A percentile compares a stretch with the other conserved stretches of the same genome.
phyloP scores from a whole-genome alignment of 179 eudicot genomes.

The Beta macrorhiza region DNA sequence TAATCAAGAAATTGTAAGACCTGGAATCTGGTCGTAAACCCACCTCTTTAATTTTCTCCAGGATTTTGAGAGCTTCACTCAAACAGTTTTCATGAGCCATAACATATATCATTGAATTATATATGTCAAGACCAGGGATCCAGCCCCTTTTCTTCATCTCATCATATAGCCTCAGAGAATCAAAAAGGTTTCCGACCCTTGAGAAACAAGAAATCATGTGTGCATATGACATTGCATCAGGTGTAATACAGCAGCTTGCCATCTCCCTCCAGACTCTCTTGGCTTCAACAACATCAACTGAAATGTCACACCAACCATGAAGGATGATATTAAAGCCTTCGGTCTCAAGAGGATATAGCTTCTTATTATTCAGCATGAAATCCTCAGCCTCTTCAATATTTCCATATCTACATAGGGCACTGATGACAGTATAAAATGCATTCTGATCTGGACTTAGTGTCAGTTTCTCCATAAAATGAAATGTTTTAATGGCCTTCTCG shows the following conservation, averaged over 20 bases:
- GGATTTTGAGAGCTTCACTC: constrained; percentile 61
- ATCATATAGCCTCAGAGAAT: constrained; percentile 80
- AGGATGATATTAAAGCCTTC: constrained; percentile 82
- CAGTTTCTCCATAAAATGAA: constrained; percentile 71
- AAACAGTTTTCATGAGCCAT: constrained; percentile 68
- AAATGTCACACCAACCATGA: constrained; percentile 74
- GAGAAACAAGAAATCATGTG: constrained; percentile 87
- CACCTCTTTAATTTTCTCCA: constrained; percentile 54
- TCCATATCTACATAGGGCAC: constrained; percentile 64
- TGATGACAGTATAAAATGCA: constrained; percentile 58
- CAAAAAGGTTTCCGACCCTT: constrained; percentile 66
- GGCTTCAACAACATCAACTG: constrained; percentile 64
- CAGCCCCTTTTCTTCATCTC: constrained; percentile 83
- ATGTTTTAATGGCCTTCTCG: constrained; percentile 70
- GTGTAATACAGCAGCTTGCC: constrained; percentile 62
- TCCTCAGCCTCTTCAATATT: constrained; percentile 92
- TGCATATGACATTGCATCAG: constrained; percentile 63
- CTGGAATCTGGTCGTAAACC: constrained; percentile 59
- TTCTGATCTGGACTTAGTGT: constrained; percentile 51
- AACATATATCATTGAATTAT: constrained; percentile 69
- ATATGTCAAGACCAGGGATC: constrained; percentile 61
- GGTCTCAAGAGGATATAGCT: constrained; percentile 76
- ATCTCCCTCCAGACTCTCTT: constrained; percentile 94
- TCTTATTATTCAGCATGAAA: constrained; percentile 63
- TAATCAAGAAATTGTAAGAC: constrained; percentile 63